Evolutionary conservation across 257 asterid species (phyloP).

Genomic region (Lithospermum erythrorhizon): DNA sequence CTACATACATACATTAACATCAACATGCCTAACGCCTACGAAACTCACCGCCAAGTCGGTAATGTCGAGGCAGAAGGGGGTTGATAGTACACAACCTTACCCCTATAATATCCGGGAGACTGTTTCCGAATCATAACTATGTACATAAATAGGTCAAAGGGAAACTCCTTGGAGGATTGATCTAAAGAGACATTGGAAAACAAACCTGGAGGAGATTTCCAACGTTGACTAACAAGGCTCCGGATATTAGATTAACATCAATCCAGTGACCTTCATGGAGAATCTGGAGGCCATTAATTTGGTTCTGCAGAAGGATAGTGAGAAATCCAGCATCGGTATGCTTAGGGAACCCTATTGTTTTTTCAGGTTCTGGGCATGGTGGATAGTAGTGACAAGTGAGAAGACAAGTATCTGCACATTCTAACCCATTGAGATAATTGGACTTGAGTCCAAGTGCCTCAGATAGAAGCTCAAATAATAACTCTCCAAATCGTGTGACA

Average conservation of each 20-base stretch:
- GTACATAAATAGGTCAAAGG: not conserved
- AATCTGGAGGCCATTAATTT: conserved; percentile 8
- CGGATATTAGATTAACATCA: conserved; percentile 2
- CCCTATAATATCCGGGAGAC: no score
- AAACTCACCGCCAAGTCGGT: no score
- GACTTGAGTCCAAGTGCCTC: conserved; percentile 5
- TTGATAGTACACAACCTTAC: no score
- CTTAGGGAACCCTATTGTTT: not conserved
- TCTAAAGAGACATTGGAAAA: not conserved
- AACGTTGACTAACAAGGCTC: conserved; percentile 8
- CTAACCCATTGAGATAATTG: not conserved
- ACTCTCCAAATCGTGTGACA: not conserved
- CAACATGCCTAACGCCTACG: no score
- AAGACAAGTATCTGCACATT: not conserved
- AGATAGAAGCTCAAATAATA: conserved; percentile 7
- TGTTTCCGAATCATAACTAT: no score
- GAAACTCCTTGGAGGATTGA: not conserved
- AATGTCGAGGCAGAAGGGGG: no score
- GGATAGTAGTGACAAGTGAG: conserved; percentile 6
- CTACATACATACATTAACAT: no score
- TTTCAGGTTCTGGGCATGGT: conserved; percentile 6
- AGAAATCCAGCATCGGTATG: conserved; percentile 7
- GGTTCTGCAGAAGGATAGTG: conserved; percentile 9
- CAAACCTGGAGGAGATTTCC: conserved; percentile 12
- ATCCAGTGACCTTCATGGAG: conserved; percentile 6